A percentile compares a stretch with the other conserved stretches of the same genome.
Evolutionary conservation across 768 basidiomycete genomes (phyloP).

Genomic region (Boletus edulis): DNA sequence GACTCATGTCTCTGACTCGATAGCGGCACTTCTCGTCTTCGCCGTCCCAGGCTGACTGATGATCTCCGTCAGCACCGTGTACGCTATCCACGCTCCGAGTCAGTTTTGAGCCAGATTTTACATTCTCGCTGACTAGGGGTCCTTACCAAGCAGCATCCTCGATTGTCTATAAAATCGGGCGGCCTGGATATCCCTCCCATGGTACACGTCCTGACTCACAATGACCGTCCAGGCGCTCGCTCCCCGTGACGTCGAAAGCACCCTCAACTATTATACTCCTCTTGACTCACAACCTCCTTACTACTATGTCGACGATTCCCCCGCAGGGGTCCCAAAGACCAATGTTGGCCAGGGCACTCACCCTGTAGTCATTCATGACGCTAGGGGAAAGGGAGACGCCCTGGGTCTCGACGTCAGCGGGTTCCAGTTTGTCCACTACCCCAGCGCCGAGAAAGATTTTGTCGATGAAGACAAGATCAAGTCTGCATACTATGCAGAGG

Average conservation of each 20-base stretch:
- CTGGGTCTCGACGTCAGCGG: constrained; percentile 41
- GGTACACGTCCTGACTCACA: background rate
- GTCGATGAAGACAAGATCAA: constrained; percentile 38
- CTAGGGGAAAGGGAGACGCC: constrained; percentile 30
- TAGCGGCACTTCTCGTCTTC: too few species aligned
- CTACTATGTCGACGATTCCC: constrained; percentile 33
- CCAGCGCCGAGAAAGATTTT: constrained; percentile 38
- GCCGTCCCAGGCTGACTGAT: constrained; percentile 5
- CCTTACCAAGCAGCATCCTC: too few species aligned
- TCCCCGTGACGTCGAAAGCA: constrained; percentile 36
- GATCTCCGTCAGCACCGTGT: constrained; percentile 12
- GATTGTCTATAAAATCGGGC: constrained; percentile 12
- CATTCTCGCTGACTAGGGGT: background rate
- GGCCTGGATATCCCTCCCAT: background rate
- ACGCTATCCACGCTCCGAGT: constrained; percentile 3
- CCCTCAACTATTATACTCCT: constrained; percentile 36
- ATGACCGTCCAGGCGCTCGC: constrained; percentile 25
- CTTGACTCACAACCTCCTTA: constrained; percentile 31
- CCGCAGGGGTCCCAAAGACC: constrained; percentile 21
- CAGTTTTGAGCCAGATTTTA: background rate
- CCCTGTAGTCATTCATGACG: constrained; percentile 27
- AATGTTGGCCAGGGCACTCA: constrained; percentile 29
- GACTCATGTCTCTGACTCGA: too few species aligned
- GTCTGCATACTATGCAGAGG: constrained; percentile 41
- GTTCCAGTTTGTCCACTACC: constrained; percentile 38